Base-by-base conservation (phyloP, 129 eudicot genomes). In the Centrapalus pauciflorus region DNA sequence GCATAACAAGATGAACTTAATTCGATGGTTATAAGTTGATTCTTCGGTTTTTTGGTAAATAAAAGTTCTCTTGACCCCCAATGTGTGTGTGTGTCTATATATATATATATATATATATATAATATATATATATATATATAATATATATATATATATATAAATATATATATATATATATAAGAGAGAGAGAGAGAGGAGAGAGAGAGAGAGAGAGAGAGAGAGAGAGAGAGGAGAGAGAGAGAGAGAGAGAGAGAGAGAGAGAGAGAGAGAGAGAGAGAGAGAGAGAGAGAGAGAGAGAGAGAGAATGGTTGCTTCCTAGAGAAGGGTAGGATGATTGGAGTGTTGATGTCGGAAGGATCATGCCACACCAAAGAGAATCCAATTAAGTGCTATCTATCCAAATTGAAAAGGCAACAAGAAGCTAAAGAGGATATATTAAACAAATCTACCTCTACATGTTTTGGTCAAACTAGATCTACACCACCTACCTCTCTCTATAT, bases 291-390 rank as follows among this genome's bases (percentile, higher is more conserved):
- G 50, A 52, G 52, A 51, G 50, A 33, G 35, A 35, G 64, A 34
- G 9, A 0, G 55, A 3, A 10, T 17, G 45, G 48, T 70, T 77
- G 81, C 77, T 71, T 77, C 81, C 77, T 4, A 64, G 50, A 69
- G 58, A 70, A 77, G 81, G 61, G 76, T 70, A 63, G 30, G 41
- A 61, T 69, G 77, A 77, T 77, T 69, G 81, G 41, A 64, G 50
- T 77, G 81, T 70, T 63, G 61, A 77, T 77, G 81, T 52, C 71
- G 2, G 61, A 63, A 70, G 81, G 81, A 77, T 70, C 81, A 77
- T 71, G 72, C 43, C 72, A 61, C 67, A 58, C 74, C 56, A 66
- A 75, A 58, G 38, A 61, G 76, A 70, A 77, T 69, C 81, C 77
- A 77, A 62, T 38, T 71, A 55, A 70, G 72, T 70, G 76, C 76